These are phyloP conservation scores for Alternaria postmessia DNA, from an alignment of 2,329 filamentous ascomycete genomes.

Conservation along the genomic window DNA sequence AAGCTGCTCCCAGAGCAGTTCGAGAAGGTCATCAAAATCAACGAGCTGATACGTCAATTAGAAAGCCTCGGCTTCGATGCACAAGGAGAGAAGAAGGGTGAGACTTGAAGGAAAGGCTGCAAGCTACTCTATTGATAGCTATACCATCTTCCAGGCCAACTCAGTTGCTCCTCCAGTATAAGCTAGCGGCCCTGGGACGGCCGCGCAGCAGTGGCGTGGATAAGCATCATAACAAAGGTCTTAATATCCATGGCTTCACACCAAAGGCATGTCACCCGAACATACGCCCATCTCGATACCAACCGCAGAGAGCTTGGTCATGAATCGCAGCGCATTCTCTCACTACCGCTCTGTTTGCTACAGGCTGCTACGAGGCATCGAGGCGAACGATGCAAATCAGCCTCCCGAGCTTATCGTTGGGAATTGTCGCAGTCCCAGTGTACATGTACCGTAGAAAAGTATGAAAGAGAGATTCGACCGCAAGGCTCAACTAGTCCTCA, in stretches of 20 bases:
- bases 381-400: background rate
- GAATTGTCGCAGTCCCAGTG: background rate
- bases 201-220: background rate
- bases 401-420: background rate
- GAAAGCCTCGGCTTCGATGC: conserved; percentile 84
- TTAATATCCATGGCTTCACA: background rate
- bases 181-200: background rate
- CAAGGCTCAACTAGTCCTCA: background rate
- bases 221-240: background rate
- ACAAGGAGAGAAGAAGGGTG: conserved; percentile 71
- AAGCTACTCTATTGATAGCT: background rate
- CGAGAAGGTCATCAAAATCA: conserved; percentile 97
- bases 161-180: background rate
- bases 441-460: background rate
- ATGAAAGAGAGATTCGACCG: background rate
- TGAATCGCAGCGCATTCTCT: background rate
- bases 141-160: background rate
- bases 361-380: background rate
- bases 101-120: conserved; percentile 32
- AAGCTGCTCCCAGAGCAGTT: conserved; percentile 90
- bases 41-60: conserved; percentile 88
- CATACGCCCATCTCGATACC: background rate
- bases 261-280: background rate
- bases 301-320: background rate
- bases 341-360: background rate